Evolutionary conservation across 805 yeast species (phyloP).

Genomic region (Danielozyma ontarioensis): DNA sequence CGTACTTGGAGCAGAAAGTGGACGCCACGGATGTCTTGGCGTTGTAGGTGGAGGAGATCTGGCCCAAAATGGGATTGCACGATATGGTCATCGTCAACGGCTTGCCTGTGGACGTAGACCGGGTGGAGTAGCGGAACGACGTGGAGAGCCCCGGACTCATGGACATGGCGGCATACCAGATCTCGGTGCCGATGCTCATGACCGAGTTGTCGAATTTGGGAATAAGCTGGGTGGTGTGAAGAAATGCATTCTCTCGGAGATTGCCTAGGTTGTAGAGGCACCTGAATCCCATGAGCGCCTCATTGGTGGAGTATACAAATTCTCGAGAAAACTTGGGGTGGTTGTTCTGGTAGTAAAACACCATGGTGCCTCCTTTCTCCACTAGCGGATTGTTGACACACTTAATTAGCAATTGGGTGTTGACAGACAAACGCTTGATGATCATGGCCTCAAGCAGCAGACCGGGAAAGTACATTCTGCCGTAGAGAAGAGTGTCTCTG

Average conservation of each 20-base stretch:
- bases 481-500: constrained; percentile 54
- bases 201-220: constrained; percentile 56
- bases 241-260: constrained; percentile 3
- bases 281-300: constrained; percentile 75
- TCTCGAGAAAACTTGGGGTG: constrained; percentile 63
- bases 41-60: constrained; percentile 80
- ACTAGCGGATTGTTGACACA: constrained; percentile 66
- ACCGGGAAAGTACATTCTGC: constrained; percentile 84
- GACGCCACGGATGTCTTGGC: constrained; percentile 72
- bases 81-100: constrained; percentile 87
- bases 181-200: constrained; percentile 73
- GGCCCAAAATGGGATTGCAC: constrained; percentile 86
- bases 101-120: constrained; percentile 79
- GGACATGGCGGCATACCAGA: constrained; percentile 80
- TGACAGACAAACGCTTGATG: constrained; percentile 54
- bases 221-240: constrained; percentile 6
- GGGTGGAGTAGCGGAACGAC: constrained; percentile 78
- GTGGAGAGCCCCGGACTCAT: constrained; percentile 89
- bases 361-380: constrained; percentile 51
- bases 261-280: constrained; percentile 62
- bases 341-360: constrained; percentile 68
- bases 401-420: constrained; percentile 63
- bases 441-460: constrained; percentile 84
- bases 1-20: constrained; percentile 78
- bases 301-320: constrained; percentile 76